A percentile compares a stretch with the other conserved stretches of the same genome.
phyloP scores from a whole-genome alignment of 2,329 filamentous ascomycete genomes.

The Pleomassaria siparia region DNA sequence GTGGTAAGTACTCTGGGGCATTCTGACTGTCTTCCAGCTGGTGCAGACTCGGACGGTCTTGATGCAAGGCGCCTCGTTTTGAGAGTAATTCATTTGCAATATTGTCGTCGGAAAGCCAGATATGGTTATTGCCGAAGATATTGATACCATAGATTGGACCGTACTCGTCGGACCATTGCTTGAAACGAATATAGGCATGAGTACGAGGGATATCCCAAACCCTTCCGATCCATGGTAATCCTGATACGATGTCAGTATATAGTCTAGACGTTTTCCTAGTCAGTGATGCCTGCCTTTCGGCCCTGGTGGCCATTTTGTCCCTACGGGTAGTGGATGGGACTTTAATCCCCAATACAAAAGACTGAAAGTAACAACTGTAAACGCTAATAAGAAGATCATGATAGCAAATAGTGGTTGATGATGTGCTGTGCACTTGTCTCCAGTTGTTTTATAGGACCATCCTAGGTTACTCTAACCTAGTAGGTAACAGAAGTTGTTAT shows the following conservation, averaged over 20 bases:
- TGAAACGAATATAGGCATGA: constrained; percentile 3
- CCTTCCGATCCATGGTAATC: constrained; percentile 2
- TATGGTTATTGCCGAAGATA: constrained; percentile 6
- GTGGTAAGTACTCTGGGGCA: constrained; percentile 6
- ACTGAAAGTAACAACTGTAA: too few species aligned
- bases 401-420: too few species aligned
- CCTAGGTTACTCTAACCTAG: too few species aligned
- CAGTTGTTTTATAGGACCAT: too few species aligned
- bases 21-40: constrained; percentile 2
- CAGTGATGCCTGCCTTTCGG: too few species aligned
- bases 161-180: constrained; percentile 6
- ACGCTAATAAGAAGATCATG: too few species aligned
- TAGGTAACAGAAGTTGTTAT: too few species aligned
- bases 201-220: constrained; percentile 5
- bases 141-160: constrained; percentile 5
- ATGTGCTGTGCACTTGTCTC: too few species aligned
- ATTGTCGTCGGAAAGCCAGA: constrained; percentile 5
- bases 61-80: not conserved
- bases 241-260: not conserved
- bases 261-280: too few species aligned
- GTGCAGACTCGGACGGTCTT: constrained; percentile 2
- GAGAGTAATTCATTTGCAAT: constrained; percentile 10
- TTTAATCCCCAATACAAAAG: too few species aligned
- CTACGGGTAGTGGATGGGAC: too few species aligned
- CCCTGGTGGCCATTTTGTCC: too few species aligned